Conservation (phyloP, 257 asterid species). For the Misopates orontium region DNA sequence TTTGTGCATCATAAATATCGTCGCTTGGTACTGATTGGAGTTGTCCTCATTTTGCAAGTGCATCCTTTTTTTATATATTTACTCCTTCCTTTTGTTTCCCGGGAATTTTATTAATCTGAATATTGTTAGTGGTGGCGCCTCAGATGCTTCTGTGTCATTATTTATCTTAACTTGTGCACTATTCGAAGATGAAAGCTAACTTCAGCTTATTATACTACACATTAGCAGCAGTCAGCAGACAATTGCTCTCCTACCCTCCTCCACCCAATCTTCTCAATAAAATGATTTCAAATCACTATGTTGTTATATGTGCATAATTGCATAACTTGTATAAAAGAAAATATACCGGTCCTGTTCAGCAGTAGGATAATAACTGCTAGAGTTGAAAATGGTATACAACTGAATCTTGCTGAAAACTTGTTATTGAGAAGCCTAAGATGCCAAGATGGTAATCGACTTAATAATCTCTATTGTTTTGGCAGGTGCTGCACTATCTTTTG, state of each 20-base stretch:
- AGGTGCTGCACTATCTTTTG: conserved; percentile 80
- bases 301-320: neutral
- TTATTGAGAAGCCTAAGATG: neutral
- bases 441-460: neutral
- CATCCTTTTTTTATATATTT: neutral
- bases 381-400: neutral
- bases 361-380: neutral
- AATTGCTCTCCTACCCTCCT: neutral
- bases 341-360: no score
- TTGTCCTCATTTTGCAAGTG: neutral
- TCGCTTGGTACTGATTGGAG: neutral
- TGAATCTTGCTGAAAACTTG: no score
- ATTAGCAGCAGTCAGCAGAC: neutral
- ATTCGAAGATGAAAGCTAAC: neutral
- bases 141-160: neutral
- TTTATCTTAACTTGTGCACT: neutral
- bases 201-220: neutral
- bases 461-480: conserved; percentile 24
- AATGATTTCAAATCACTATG: neutral
- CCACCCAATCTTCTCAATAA: neutral
- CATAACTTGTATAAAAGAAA: neutral
- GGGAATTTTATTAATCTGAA: neutral
- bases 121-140: neutral
- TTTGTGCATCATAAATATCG: neutral
- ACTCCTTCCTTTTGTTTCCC: neutral